Percentiles rank a stretch among this genome's conserved stretches.
Conservation (phyloP, 1,139 yeast species). For the Scheffersomyces quercinus region DNA sequence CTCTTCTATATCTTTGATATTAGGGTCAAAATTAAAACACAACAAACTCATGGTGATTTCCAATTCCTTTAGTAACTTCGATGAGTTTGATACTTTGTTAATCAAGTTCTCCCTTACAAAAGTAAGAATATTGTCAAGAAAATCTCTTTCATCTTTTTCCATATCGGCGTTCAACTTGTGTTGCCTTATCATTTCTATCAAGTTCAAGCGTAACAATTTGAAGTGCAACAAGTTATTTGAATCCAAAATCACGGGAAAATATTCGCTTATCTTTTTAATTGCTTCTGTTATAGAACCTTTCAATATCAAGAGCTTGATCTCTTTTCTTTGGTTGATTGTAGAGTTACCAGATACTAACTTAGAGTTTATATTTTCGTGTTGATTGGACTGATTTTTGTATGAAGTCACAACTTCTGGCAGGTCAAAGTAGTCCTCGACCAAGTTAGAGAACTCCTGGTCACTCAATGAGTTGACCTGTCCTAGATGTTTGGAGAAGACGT, state of each 20-base stretch:
- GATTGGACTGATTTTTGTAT: conserved; percentile 16
- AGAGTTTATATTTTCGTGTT: conserved; percentile 7
- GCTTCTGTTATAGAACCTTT: conserved; percentile 52
- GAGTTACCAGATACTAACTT: conserved; percentile 37
- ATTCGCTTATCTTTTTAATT: conserved; percentile 43
- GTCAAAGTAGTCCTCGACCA: conserved; percentile 19
- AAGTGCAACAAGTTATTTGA: conserved; percentile 60
- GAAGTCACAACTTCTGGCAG: conserved; percentile 21
- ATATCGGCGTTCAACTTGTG: conserved; percentile 34
- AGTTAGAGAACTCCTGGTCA: conserved; percentile 16
- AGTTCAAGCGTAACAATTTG: conserved; percentile 56
- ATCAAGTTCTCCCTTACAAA: conserved; percentile 66
- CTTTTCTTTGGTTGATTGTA: conserved; percentile 49
- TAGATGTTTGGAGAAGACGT: conserved; percentile 1
- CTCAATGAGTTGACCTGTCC: conserved; percentile 6
- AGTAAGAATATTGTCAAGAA: conserved; percentile 54
- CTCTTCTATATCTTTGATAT: conserved; percentile 29
- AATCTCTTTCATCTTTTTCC: conserved; percentile 38
- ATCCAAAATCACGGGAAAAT: conserved; percentile 57
- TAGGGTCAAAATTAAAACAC: conserved; percentile 52
- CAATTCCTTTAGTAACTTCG: conserved; percentile 56
- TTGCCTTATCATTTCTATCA: conserved; percentile 63
- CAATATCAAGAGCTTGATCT: conserved; percentile 49
- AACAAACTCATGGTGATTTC: conserved; percentile 72
- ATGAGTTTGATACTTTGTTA: conserved; percentile 54